A percentile compares a stretch with the other conserved stretches of the same genome.
phyloP scores from a whole-genome alignment of 2,329 filamentous ascomycete genomes.

The Colletotrichum gloeosporioides region DNA sequence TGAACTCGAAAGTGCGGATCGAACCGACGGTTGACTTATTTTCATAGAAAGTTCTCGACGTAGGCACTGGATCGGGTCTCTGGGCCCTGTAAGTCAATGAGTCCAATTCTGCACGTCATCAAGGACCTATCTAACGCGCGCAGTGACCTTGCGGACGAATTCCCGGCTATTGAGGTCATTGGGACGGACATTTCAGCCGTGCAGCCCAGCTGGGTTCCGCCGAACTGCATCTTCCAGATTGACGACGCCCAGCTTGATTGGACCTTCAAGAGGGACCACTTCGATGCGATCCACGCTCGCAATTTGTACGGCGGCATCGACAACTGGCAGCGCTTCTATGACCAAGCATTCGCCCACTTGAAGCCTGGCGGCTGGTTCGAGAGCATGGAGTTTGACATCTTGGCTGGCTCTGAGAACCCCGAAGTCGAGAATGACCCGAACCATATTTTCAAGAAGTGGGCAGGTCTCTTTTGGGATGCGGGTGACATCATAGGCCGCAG shows the following conservation, averaged over 20 bases:
- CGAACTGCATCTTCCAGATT: conserved; percentile 42
- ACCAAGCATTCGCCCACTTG: conserved; percentile 54
- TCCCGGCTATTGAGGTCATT: conserved; percentile 46
- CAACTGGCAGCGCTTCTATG: conserved; percentile 61
- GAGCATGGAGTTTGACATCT: conserved; percentile 30
- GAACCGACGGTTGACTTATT: background rate
- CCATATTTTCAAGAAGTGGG: conserved; percentile 26
- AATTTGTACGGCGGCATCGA: conserved; percentile 62
- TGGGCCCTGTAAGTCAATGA: conserved; percentile 42
- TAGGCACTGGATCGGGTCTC: conserved; percentile 63
- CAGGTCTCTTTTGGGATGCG: conserved; percentile 32
- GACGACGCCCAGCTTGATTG: conserved; percentile 44
- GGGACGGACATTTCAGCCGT: conserved; percentile 63
- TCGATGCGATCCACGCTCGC: conserved; percentile 67
- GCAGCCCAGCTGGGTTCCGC: conserved; percentile 46
- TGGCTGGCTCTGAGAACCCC: background rate
- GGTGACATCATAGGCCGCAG: conserved; percentile 33
- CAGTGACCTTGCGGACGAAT: conserved; percentile 54
- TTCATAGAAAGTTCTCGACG: conserved; percentile 40
- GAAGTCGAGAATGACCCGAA: background rate
- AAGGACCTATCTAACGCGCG: background rate
- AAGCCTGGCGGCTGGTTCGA: conserved; percentile 43
- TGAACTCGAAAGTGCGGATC: too few relatives aligned
- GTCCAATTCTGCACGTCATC: too few relatives aligned
- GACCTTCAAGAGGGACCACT: conserved; percentile 41